These are phyloP conservation scores for Agroathelia rolfsii DNA, from an alignment of 1,284 basidiomycete species.

Conservation along the genomic window DNA sequence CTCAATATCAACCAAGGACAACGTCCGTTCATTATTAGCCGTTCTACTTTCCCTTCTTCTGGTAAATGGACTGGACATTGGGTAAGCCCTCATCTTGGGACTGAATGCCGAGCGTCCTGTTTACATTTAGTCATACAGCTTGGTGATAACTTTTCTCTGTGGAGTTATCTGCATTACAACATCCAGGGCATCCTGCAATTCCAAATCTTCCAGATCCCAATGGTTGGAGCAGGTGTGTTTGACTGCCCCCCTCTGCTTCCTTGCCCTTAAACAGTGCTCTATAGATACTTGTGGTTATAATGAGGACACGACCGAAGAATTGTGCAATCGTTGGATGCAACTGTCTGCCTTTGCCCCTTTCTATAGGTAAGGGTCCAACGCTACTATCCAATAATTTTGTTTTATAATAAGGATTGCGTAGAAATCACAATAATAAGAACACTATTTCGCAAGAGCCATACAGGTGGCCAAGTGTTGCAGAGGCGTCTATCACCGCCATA, in stretches of 20 bases:
- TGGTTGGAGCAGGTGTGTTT: conserved; percentile 67
- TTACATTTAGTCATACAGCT: too few relatives aligned
- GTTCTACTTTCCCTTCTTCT: conserved; percentile 56
- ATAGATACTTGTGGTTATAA: too few relatives aligned
- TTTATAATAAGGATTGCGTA: conserved; percentile 6
- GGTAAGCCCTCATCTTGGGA: conserved; percentile 22
- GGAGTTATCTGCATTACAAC: conserved; percentile 49
- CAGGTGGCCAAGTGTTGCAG: conserved; percentile 65
- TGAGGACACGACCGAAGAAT: conserved; percentile 69
- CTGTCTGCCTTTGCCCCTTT: conserved; percentile 69
- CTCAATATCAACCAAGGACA: conserved; percentile 38
- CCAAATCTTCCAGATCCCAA: conserved; percentile 67
- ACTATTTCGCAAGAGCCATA: conserved; percentile 67
- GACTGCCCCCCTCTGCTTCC: conserved; percentile 18
- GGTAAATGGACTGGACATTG: conserved; percentile 58
- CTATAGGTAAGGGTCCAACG: conserved; percentile 37
- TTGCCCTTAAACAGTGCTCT: too few relatives aligned
- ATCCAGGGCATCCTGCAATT: conserved; percentile 68
- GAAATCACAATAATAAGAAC: conserved; percentile 56
- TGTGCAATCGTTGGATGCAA: conserved; percentile 78
- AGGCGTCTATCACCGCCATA: conserved; percentile 65
- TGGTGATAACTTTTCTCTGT: conserved; percentile 62
- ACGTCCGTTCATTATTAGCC: conserved; percentile 57
- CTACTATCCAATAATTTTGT: background rate
- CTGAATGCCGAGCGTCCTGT: background rate